Base-by-base conservation (phyloP, 2,329 filamentous ascomycete genomes). In the Chaetothyriales sp. region DNA sequence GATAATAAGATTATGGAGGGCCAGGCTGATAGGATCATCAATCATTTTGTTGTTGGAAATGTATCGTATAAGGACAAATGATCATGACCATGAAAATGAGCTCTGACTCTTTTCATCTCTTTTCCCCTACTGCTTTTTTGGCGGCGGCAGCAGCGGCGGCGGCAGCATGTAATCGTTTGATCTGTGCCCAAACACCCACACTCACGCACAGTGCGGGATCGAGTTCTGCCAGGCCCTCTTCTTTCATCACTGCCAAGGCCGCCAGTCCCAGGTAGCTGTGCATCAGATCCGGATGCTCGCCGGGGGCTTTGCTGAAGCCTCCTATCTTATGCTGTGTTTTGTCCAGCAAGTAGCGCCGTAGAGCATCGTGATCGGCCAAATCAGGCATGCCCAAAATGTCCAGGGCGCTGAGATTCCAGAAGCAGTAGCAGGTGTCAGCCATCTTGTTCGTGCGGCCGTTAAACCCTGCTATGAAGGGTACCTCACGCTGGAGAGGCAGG, bases 341-440 rank as follows among this genome's bases (percentile, higher is more conserved):
- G 48, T 85, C 80, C 8, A 95, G 75, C 10, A 98, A 73, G 68
- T 92, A 97, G 47, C 77, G 76, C n/a, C 87, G 79, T 45, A 85
- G 80, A 0, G 81, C 75, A 9, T 66, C 63, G 4, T 69, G 66
- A 52, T 83, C 74, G 25, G 88, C 68, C n/a, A 89, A 69, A 1
- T 75, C 65, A 10, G 74, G 67, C 51, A 76, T 68, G 28, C 76
- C 73, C 9, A 86, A 70, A 60, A 85, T 78, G 53, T 67, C 65
- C 48, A 77, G 65, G 48, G 88, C 80, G 1, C 80, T 88, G 3
- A 77, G 76, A 0, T 86, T 87, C 92, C 92, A 98, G 74, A 90
- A 98, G 19, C 81, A 84, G 67, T 98, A 98, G 69, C 92, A 98
- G 0, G 92, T 97, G 68, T 98, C 92, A 8, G 86, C 85, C 47